Percentiles rank a stretch among this genome's conserved stretches.
Evolutionary conservation across 345 rosid genomes (phyloP).

Genomic region (Durio zibethinus): DNA sequence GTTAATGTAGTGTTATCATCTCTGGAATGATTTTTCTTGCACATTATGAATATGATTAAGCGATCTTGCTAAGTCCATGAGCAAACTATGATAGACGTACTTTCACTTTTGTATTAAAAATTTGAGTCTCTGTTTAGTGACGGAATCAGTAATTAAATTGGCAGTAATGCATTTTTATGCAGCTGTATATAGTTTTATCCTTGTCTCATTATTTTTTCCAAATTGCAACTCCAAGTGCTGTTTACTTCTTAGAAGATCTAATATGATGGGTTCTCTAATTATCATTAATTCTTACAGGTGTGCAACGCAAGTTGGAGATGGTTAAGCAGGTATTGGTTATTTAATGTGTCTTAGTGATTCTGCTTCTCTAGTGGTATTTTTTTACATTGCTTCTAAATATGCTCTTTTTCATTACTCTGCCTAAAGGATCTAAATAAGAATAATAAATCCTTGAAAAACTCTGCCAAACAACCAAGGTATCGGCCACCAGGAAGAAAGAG

Average conservation of each 20-base stretch:
- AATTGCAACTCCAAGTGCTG: neutral
- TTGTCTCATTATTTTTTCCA: neutral
- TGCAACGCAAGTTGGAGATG: constrained; percentile 59
- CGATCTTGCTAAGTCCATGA: neutral
- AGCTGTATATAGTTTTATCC: neutral
- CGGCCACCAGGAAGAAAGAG: constrained; percentile 70
- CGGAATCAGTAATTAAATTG: neutral
- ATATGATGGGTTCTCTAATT: constrained; percentile 1
- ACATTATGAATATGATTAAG: neutral
- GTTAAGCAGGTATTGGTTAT: constrained; percentile 40
- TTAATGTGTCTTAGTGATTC: neutral
- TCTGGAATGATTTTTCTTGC: neutral
- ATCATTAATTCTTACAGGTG: constrained; percentile 35
- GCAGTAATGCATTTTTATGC: neutral
- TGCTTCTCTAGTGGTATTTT: neutral
- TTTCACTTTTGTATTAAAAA: neutral
- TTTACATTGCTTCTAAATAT: neutral
- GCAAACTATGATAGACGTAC: neutral
- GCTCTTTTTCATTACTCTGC: neutral
- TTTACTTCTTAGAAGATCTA: neutral
- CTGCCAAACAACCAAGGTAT: constrained; percentile 50
- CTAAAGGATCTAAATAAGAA: constrained; percentile 48
- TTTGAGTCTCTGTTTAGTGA: neutral
- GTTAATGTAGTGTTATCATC: no score
- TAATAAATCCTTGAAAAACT: constrained; percentile 38